These are phyloP conservation scores for Pyrus hybrid DNA, from an alignment of 331 rosid genomes.

Conservation along the genomic window DNA sequence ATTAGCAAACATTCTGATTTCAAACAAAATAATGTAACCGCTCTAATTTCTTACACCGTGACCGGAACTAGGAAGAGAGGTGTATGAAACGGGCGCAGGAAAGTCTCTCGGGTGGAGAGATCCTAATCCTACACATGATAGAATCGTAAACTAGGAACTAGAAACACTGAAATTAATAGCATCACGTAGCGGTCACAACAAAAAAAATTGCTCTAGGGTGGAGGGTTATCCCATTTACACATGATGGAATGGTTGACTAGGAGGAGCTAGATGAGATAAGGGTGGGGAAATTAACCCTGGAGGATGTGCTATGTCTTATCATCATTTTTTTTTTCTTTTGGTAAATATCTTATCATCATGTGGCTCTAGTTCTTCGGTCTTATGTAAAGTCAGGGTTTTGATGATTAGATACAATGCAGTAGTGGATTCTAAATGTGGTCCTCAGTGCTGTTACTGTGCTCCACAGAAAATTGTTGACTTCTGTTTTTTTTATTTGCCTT, in stretches of 20 bases:
- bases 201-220: not conserved
- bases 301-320: not conserved
- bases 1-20: not conserved
- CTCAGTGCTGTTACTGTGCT: not conserved
- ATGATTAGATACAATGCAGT: slow-evolving; percentile 19
- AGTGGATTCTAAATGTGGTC: slow-evolving; percentile 15
- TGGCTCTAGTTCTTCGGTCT: slow-evolving; percentile 7
- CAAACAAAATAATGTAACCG: too few species aligned
- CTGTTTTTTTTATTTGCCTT: not conserved
- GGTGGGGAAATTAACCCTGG: slow-evolving; percentile 1
- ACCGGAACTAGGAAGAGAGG: too few species aligned
- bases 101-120: too few species aligned
- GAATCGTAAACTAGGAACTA: too few species aligned
- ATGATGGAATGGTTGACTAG: not conserved
- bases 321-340: not conserved
- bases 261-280: not conserved
- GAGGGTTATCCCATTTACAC: not conserved
- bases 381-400: slow-evolving; percentile 3
- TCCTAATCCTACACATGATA: too few species aligned
- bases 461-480: slow-evolving; percentile 15
- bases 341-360: not conserved
- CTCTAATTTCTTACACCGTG: too few species aligned
- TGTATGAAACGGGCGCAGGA: too few species aligned
- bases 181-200: too few species aligned
- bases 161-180: too few species aligned